Evolutionary conservation across 768 basidiomycete genomes (phyloP).

Genomic region (Mycena polygramma): DNA sequence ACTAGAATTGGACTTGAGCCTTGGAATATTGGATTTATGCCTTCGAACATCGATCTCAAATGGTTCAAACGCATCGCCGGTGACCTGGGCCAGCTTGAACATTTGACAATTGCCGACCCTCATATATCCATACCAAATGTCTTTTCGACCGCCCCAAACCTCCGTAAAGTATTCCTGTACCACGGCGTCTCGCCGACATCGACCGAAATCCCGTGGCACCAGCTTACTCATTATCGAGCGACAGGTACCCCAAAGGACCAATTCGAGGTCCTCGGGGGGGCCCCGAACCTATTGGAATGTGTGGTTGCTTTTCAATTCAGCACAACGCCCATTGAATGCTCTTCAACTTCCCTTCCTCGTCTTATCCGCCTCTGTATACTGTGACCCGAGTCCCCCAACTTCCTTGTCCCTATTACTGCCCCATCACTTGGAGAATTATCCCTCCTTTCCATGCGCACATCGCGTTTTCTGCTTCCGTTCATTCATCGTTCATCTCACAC

Average conservation of each 20-base stretch:
- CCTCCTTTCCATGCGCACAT: background rate
- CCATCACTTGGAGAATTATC: background rate
- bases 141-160: background rate
- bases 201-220: background rate
- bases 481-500: background rate
- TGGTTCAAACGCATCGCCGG: no score
- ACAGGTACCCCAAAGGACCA: background rate
- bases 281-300: background rate
- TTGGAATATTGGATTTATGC: no score
- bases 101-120: no score
- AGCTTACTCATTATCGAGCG: conserved; percentile 8
- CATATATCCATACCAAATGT: background rate
- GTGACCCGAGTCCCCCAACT: background rate
- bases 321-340: background rate
- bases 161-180: background rate
- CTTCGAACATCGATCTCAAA: no score
- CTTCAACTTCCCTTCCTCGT: background rate
- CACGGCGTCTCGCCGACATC: background rate
- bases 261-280: background rate
- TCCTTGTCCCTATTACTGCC: background rate
- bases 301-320: background rate
- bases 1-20: background rate
- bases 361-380: background rate
- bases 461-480: background rate
- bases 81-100: background rate